These are phyloP conservation scores for Didymella glomerata DNA, from an alignment of 2,329 filamentous ascomycete species.

Conservation along the genomic window DNA sequence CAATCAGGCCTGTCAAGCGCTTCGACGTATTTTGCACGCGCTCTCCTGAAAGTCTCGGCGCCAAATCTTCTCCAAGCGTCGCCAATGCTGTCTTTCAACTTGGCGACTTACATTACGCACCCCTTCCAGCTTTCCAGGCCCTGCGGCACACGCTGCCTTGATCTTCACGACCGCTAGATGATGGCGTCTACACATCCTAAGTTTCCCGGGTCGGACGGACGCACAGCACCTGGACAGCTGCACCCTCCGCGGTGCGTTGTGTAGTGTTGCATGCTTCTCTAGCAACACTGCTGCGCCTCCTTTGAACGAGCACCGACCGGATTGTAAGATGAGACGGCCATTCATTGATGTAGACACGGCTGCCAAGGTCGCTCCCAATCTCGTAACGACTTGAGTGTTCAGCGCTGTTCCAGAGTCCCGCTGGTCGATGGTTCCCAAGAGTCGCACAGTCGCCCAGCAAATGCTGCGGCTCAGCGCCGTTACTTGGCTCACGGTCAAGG, in stretches of 20 bases:
- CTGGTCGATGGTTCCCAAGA: constrained; percentile 25
- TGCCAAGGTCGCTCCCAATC: constrained; percentile 18
- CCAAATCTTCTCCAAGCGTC: constrained; percentile 18
- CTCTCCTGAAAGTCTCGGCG: constrained; percentile 12
- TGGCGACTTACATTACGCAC: constrained; percentile 29
- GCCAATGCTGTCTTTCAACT: constrained; percentile 24
- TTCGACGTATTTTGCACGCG: not conserved
- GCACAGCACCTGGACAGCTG: constrained; percentile 4
- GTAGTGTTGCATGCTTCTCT: not conserved
- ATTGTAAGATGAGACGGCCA: constrained; percentile 24
- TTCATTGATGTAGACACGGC: constrained; percentile 1
- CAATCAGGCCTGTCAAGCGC: not conserved
- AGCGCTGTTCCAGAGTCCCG: constrained; percentile 14
- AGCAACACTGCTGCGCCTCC: constrained; percentile 8
- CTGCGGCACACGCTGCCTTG: constrained; percentile 6
- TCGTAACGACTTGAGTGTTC: constrained; percentile 9
- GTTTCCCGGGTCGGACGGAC: not conserved
- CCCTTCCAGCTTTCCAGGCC: constrained; percentile 1
- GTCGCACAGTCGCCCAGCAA: constrained; percentile 30
- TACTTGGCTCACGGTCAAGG: constrained; percentile 29
- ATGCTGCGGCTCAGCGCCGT: constrained; percentile 30
- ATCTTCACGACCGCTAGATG: constrained; percentile 1
- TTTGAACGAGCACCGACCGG: constrained; percentile 14
- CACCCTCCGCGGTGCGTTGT: not conserved
- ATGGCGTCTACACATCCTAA: constrained; percentile 2